Evolutionary conservation across 805 yeast species (phyloP), one percentile per base, ranked within the genome.

Genomic region (Nematodospora valgi): DNA sequence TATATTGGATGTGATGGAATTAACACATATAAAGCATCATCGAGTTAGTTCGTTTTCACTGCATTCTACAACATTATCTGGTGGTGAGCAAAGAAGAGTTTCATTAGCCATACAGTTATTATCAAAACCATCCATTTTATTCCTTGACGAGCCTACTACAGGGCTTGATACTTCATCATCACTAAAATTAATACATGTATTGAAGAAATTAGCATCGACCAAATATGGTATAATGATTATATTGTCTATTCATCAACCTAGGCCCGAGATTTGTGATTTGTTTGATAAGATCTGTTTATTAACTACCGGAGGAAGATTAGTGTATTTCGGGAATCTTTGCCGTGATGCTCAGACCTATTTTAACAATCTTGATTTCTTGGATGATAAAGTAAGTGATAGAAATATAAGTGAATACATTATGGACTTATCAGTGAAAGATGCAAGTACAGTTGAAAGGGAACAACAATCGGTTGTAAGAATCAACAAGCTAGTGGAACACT

Each of bases 61-160:
- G 4, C 71, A 70, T 35, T 72, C 72, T 38, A 62, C 70, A 9
- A 86, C 84, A 17, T 59, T 86, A 4, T 82, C 91, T 4, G 96
- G 96, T 11, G 95, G 96, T 21, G 95, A 86, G 51, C 82, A 80
- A 49, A 57, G 95, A 48, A 59, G 95, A 39, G 69, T 84, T 4
- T 80, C 89, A 29, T 73, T 86, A 23, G 95, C 86, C 0, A 74
- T 86, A 12, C 95, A 86, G 53, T 61, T 86, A 51, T 64, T 86
- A 31, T 74, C 84, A 5, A 82, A 79, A 44, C 95, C 95, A 0
- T 76, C 88, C 0, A 62, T 86, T 2, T 57, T 87, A 40, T 86
- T 86, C 48, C 58, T 86, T 27, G 96, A 86, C 54, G 95, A 86
- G 48, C 95, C 95, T 5, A 86, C 95, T 1, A 86, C 95, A 0